These are phyloP conservation scores for Zanthoxylum bungeanum DNA, from an alignment of 345 rosid species.

Conservation along the genomic window DNA sequence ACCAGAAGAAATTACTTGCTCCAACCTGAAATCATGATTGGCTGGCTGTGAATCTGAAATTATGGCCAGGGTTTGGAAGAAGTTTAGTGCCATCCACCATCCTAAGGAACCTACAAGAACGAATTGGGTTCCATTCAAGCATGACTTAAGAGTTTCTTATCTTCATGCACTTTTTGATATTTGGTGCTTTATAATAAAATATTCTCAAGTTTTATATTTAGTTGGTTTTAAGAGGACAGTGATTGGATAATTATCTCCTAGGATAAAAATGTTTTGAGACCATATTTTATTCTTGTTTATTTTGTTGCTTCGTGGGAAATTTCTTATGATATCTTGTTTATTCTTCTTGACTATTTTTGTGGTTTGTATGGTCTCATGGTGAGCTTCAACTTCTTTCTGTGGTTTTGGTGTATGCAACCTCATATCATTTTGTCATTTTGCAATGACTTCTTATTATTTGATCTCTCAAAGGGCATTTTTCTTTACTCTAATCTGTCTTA, in stretches of 20 bases:
- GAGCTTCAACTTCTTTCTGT: background rate
- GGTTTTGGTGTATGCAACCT: background rate
- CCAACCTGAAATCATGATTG: background rate
- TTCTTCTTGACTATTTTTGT: background rate
- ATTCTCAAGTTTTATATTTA: background rate
- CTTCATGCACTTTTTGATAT: background rate
- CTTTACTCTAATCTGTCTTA: background rate
- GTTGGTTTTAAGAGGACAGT: background rate
- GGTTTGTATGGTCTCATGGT: background rate
- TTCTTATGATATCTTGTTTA: background rate
- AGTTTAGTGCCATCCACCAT: background rate
- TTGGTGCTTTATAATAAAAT: background rate
- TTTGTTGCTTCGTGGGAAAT: background rate
- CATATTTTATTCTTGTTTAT: background rate
- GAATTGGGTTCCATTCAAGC: background rate
- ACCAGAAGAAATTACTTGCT: background rate
- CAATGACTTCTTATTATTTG: background rate
- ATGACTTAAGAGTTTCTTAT: background rate
- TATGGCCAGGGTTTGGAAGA: background rate
- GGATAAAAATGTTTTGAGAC: background rate
- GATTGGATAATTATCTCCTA: background rate
- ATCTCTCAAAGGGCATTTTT: background rate
- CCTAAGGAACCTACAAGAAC: background rate
- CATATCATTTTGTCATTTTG: constrained; percentile 1
- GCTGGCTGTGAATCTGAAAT: background rate